Conservation (phyloP, 2,329 filamentous ascomycete genomes). For the Trichoderma sp. region DNA sequence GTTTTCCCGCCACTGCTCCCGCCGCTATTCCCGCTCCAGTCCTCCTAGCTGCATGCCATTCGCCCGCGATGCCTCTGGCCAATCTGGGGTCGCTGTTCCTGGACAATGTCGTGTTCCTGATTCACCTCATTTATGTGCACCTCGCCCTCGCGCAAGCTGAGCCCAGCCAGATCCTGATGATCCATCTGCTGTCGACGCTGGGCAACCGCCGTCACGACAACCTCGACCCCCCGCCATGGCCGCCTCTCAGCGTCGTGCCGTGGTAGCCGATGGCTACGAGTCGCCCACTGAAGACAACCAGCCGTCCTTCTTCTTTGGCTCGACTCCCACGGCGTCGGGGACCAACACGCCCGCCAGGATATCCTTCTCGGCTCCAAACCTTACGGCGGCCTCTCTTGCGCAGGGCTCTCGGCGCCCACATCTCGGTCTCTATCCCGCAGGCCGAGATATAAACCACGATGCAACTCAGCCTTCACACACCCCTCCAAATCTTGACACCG, state of each 20-base stretch:
- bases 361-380: constrained; percentile 7
- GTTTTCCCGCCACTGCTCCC: background rate
- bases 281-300: constrained; percentile 42
- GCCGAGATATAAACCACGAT: background rate
- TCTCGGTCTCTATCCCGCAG: background rate
- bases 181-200: constrained; percentile 54
- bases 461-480: background rate
- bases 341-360: constrained; percentile 8
- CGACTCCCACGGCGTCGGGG: constrained; percentile 25
- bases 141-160: constrained; percentile 53
- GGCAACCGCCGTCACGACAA: constrained; percentile 51
- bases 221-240: constrained; percentile 45
- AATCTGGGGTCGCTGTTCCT: constrained; percentile 55
- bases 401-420: background rate
- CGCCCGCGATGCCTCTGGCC: constrained; percentile 49
- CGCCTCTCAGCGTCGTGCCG: constrained; percentile 30
- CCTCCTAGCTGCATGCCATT: background rate
- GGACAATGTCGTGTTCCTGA: constrained; percentile 55
- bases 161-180: constrained; percentile 47
- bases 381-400: background rate
- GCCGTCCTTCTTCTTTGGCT: constrained; percentile 34
- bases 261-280: constrained; percentile 39
- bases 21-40: background rate
- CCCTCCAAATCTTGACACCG: constrained; percentile 6
- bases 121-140: constrained; percentile 55